Conservation (phyloP, 805 yeast genomes). For the Schwanniomyces polymorphus region DNA sequence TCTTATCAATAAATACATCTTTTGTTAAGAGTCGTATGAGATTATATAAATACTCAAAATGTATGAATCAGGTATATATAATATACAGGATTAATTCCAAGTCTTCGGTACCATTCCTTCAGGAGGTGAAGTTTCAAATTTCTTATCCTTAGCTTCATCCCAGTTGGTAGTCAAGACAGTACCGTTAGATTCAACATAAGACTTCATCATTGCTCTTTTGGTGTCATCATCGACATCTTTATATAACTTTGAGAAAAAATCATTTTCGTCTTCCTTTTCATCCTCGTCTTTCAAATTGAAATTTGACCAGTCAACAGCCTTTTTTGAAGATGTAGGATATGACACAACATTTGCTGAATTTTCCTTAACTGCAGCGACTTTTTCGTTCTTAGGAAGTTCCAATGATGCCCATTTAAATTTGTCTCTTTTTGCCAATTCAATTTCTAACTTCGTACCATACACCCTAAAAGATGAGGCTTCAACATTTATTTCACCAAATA, state of each 20-base stretch:
- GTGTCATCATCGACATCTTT: constrained; percentile 85
- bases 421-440: constrained; percentile 52
- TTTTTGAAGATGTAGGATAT: constrained; percentile 68
- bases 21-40: background rate
- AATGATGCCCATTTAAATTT: constrained; percentile 55
- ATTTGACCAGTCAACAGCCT: constrained; percentile 67
- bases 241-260: constrained; percentile 76
- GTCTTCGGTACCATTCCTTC: constrained; percentile 65
- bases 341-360: constrained; percentile 11
- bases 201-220: constrained; percentile 93
- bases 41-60: background rate
- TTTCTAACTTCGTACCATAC: constrained; percentile 73
- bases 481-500: constrained; percentile 52
- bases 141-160: constrained; percentile 74
- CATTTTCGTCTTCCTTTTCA: constrained; percentile 45
- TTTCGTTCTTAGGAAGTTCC: constrained; percentile 27
- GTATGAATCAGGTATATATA: background rate
- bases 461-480: constrained; percentile 47
- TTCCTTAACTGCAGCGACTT: constrained; percentile 5
- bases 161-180: constrained; percentile 92
- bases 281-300: constrained; percentile 48
- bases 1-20: background rate
- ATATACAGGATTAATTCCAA: constrained; percentile 32
- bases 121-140: constrained; percentile 71
- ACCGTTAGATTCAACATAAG: constrained; percentile 90